These are phyloP conservation scores for Calycina herbarum DNA, from an alignment of 2,329 filamentous ascomycete genomes.

Conservation along the genomic window DNA sequence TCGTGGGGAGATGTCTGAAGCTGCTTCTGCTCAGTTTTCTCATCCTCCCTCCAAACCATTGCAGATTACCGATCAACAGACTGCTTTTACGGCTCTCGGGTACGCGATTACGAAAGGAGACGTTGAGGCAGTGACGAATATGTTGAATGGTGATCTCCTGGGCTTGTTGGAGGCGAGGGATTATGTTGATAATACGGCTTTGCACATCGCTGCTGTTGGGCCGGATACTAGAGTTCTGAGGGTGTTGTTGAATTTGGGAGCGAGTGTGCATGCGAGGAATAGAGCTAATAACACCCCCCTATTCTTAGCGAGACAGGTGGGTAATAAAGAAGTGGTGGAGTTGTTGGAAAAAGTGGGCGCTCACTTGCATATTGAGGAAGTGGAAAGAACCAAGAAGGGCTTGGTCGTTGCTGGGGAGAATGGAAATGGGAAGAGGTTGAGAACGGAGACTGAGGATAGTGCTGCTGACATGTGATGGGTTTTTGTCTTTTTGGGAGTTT, in stretches of 20 bases:
- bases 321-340: conserved; percentile 52
- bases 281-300: conserved; percentile 65
- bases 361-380: conserved; percentile 56
- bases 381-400: conserved; percentile 25
- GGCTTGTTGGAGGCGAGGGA: conserved; percentile 39
- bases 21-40: conserved; percentile 48
- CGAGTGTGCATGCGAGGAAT: conserved; percentile 67
- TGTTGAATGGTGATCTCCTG: conserved; percentile 34
- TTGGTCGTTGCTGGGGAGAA: neutral
- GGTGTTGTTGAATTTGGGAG: conserved; percentile 59
- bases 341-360: conserved; percentile 60
- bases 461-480: too few species aligned
- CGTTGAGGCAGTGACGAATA: conserved; percentile 41
- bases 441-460: neutral
- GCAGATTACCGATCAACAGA: conserved; percentile 46
- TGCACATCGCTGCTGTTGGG: conserved; percentile 42
- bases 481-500: too few species aligned
- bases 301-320: conserved; percentile 60
- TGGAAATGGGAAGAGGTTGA: conserved; percentile 10
- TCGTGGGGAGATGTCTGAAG: conserved; percentile 64
- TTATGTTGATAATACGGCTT: conserved; percentile 42
- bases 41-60: conserved; percentile 49
- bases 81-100: conserved; percentile 59
- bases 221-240: conserved; percentile 56
- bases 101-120: conserved; percentile 64